Conservation (phyloP, 106 monocot species). For the Alisma plantagoaquatica region DNA sequence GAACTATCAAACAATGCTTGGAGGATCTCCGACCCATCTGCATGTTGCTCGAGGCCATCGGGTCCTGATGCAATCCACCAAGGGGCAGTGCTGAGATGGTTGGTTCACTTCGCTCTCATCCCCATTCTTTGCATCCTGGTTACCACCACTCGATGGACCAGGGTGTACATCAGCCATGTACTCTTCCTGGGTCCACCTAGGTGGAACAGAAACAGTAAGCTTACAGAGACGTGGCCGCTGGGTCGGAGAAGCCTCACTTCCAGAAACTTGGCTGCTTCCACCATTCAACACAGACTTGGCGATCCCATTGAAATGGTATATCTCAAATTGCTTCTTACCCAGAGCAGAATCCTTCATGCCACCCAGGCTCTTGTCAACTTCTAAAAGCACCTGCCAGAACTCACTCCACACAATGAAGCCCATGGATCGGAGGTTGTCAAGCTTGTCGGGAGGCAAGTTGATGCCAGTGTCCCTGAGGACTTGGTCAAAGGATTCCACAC, state of each 20-base stretch:
- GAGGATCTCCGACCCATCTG: slow-evolving; percentile 74
- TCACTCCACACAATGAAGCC: slow-evolving; percentile 94
- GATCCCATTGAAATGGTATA: slow-evolving; percentile 96
- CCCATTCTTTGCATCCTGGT: not conserved
- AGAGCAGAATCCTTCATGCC: slow-evolving; percentile 67
- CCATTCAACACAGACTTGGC: slow-evolving; percentile 73
- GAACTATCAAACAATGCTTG: slow-evolving; percentile 59
- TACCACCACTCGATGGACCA: slow-evolving; percentile 3
- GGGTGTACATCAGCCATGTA: slow-evolving; percentile 39
- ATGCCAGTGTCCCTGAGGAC: slow-evolving; percentile 63
- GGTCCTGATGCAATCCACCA: slow-evolving; percentile 95
- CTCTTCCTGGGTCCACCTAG: slow-evolving; percentile 76
- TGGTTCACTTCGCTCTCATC: slow-evolving; percentile 17
- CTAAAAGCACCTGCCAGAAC: slow-evolving; percentile 86
- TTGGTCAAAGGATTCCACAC: slow-evolving; percentile 61
- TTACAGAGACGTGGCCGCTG: slow-evolving; percentile 81
- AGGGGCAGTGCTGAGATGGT: slow-evolving; percentile 61
- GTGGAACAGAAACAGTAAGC: slow-evolving; percentile 64
- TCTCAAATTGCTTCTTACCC: slow-evolving; percentile 67
- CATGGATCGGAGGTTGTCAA: slow-evolving; percentile 35
- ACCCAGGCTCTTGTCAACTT: slow-evolving; percentile 54
- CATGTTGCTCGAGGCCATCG: slow-evolving; percentile 88
- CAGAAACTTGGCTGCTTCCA: slow-evolving; percentile 5
- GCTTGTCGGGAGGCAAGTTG: slow-evolving; percentile 41
- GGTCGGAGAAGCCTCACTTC: slow-evolving; percentile 25